Base-by-base conservation (phyloP, 2,329 filamentous ascomycete genomes). In the Paecilomyces niveus region DNA sequence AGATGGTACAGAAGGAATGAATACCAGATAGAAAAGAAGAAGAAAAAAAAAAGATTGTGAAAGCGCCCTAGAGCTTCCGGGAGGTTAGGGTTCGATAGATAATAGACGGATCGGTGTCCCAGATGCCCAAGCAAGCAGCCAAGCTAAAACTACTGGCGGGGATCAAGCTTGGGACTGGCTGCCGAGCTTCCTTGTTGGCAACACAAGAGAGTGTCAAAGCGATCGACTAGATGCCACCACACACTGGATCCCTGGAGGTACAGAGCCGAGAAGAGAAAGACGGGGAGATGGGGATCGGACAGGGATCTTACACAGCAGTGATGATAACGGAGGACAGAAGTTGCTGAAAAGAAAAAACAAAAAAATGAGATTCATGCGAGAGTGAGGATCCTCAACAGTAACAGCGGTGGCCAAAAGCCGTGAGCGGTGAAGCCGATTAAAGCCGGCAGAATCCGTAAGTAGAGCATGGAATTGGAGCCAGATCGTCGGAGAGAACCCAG, bases 241-340 rank as follows among this genome's bases (percentile, higher is more conserved):
- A 45, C 35, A n/a, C n/a, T 3, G 15, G 35, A 45, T 45, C 35
- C 18, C 13, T 18, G 18, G 39, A 45, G 39, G 5, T n/a, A n/a
- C 39, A 18, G 39, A 3, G 18, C 35, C 49, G 51, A 53, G 56
- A 54, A 50, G 45, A 31, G 32, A 56, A 51, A 33, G 45, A 21
- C 53, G 53, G 52, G 57, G 60, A 58, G 58, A 55, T 59, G 56
- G 54, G n/a, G 26, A 54, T 29, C 49, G 26, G 18, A 50, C 50
- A 39, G 57, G 54, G 35, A 49, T 49, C 45, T 15, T 5, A n/a
- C 10, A 52, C 13, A 7, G 22, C 9, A 10, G 50, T 15, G 50
- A 52, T 24, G 26, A 10, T 10, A 52, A 52, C 11, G 5, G 22
- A 52, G 1, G 10, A 52, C 9, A 52, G 50, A 22, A 2, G n/a